phyloP scores from a whole-genome alignment of 2,329 filamentous ascomycete species.

The Exophiala sideris region DNA sequence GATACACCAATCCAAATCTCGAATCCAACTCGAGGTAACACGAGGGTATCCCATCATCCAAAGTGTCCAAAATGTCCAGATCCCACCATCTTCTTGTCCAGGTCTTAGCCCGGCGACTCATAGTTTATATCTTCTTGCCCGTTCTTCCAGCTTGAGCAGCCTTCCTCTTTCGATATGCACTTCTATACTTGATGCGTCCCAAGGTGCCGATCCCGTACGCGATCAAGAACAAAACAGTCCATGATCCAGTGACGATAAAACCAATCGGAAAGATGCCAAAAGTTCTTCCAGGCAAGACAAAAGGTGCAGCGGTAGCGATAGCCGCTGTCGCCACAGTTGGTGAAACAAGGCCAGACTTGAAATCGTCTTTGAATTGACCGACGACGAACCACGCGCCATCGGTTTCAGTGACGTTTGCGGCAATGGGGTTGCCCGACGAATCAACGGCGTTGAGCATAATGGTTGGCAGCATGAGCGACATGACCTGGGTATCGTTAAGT shows the following conservation, averaged over 20 bases:
- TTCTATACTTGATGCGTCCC: constrained; percentile 33
- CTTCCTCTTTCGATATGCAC: constrained; percentile 32
- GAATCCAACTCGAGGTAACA: constrained; percentile 1
- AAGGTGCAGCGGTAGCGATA: constrained; percentile 29
- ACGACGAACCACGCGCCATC: constrained; percentile 38
- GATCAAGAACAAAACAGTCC: constrained; percentile 33
- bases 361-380: constrained; percentile 31
- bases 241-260: constrained; percentile 34
- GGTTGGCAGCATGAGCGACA: constrained; percentile 35
- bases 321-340: constrained; percentile 26
- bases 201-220: constrained; percentile 35
- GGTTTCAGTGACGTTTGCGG: constrained; percentile 31
- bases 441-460: constrained; percentile 32
- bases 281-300: constrained; percentile 33
- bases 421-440: constrained; percentile 20
- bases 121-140: constrained; percentile 21
- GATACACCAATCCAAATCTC: neutral
- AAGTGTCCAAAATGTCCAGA: neutral
- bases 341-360: constrained; percentile 25
- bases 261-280: constrained; percentile 34
- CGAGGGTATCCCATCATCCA: constrained; percentile 16
- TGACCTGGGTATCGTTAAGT: constrained; percentile 31
- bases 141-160: constrained; percentile 20
- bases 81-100: neutral
- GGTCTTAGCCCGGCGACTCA: neutral